Base-by-base conservation (phyloP, 192 early-diverging fungal genomes). In the Mortierella alpina region DNA sequence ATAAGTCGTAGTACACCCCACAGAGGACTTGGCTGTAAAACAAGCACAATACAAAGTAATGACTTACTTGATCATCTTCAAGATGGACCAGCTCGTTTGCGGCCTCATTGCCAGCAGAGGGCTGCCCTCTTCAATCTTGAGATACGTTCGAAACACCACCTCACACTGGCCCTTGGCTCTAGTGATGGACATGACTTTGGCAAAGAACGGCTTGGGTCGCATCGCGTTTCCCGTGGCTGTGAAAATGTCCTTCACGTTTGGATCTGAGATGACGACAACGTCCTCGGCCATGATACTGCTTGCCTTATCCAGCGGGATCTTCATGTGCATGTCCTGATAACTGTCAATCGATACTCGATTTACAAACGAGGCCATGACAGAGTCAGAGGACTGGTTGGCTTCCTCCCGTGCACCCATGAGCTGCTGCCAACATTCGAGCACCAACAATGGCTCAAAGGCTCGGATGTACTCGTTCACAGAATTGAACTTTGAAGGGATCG, bases 341-440 rank as follows among this genome's bases (percentile, higher is more conserved):
- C 90, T 88, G 63, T 96, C 91, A 20, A 95, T 85, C 48, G 88
- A 85, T 45, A 88, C 84, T 12, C 91, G 88, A 40, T 87, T 85
- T 39, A 84, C 75, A 1, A 91, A 76, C 7, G 73, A 62, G 5
- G 76, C 79, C 12, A 66, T 54, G 53, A 76, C 77, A n/a, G 88
- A 72, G 0, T 84, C 75, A 46, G 92, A 87, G 3, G 82, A 80
- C 31, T 85, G 83, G 41, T 71, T 81, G 12, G 86, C 64, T 60
- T 94, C 89, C 62, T 95, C 93, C 55, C 90, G 89, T 11, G 91
- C 82, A 9, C 91, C 89, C 70, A 91, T 81, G 44, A 98, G 82
- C 73, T 96, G 92, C 60, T 92, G 84, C 96, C 96, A 97, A 63
- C 90, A 86, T 75, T 99, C 97, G 5, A 95, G 83, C 45, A 96